phyloP scores from a whole-genome alignment of 441 rosid species.

The Syzygium syzygioides region DNA sequence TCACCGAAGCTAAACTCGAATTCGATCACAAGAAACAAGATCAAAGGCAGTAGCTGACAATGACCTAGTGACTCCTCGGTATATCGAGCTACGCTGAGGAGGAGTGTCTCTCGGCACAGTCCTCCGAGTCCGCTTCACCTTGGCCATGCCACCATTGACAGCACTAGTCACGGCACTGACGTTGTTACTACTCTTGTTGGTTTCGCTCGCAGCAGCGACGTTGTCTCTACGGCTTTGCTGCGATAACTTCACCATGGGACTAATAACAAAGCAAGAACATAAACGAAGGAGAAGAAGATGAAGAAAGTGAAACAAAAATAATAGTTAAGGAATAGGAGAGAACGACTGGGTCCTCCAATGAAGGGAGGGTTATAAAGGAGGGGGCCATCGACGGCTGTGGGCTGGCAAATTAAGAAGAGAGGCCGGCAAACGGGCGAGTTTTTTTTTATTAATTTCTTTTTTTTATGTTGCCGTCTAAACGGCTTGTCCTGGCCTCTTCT shows the following conservation, averaged over 20 bases:
- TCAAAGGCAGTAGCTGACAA: neutral
- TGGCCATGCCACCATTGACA: conserved; percentile 18
- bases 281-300: neutral
- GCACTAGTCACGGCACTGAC: neutral
- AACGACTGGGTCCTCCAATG: conserved; percentile 27
- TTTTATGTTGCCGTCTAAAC: conserved; percentile 36
- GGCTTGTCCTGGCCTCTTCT: conserved; percentile 26
- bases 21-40: neutral
- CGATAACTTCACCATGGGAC: conserved; percentile 35
- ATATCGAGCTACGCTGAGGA: conserved; percentile 83
- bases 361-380: conserved; percentile 22
- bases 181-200: neutral
- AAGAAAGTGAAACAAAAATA: neutral
- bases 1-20: neutral
- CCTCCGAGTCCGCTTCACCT: conserved; percentile 68
- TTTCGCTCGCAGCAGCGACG: neutral
- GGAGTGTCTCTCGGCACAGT: conserved; percentile 74
- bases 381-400: neutral
- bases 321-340: neutral
- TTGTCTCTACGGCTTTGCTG: conserved; percentile 18
- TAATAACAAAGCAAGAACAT: neutral
- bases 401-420: conserved; percentile 19
- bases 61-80: conserved; percentile 84
- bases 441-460: neutral
- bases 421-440: conserved; percentile 29